phyloP scores from a whole-genome alignment of 257 asterid species.

The Echium plantagineum region DNA sequence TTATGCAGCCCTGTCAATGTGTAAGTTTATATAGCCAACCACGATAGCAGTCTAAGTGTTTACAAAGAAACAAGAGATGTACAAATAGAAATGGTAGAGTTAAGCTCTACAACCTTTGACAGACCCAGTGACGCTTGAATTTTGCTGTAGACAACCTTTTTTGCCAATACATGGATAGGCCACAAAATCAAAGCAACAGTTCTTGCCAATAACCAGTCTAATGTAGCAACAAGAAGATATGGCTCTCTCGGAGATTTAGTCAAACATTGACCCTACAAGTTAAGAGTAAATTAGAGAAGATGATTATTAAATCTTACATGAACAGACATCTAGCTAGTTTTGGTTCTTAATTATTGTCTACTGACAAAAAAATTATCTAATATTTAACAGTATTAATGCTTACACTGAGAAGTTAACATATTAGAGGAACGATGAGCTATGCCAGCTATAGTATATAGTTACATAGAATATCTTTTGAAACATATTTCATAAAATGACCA shows the following conservation, averaged over 20 bases:
- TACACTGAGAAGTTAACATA: background rate
- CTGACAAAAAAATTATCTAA: background rate
- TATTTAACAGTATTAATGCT: too few relatives aligned
- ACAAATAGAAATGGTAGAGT: background rate
- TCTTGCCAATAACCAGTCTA: constrained; percentile 72
- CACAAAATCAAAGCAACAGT: constrained; percentile 39
- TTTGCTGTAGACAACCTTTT: constrained; percentile 62
- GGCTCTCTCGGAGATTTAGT: constrained; percentile 55
- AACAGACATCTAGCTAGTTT: background rate
- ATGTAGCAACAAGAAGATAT: constrained; percentile 35
- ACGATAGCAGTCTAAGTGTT: background rate
- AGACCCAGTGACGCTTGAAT: constrained; percentile 64
- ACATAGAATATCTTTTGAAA: background rate
- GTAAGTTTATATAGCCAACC: constrained; percentile 4
- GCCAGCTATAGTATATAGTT: background rate
- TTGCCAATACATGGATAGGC: constrained; percentile 78
- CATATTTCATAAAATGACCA: background rate
- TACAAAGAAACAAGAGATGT: background rate
- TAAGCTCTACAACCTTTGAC: constrained; percentile 50
- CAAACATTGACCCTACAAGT: constrained; percentile 68
- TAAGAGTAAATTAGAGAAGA: background rate
- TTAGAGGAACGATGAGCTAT: background rate
- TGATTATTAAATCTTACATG: background rate
- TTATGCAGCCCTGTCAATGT: constrained; percentile 55
- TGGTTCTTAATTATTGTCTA: background rate